A percentile compares a stretch with the other conserved stretches of the same genome.
These are phyloP conservation scores for Lasiodiplodia hormozganensis DNA, from an alignment of 2,329 filamentous ascomycete genomes.

Conservation along the genomic window DNA sequence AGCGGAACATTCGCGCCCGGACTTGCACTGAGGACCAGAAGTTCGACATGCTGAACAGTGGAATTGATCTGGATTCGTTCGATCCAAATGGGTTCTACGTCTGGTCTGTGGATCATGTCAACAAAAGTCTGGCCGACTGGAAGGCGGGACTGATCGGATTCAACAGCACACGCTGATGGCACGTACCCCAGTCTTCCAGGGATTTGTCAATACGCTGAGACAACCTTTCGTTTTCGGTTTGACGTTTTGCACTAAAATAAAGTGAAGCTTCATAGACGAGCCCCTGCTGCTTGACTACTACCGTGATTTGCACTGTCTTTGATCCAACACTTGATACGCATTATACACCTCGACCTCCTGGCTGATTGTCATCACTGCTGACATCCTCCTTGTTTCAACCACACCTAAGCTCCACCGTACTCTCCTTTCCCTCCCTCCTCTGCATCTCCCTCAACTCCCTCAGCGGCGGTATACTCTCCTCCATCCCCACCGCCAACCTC, in stretches of 20 bases:
- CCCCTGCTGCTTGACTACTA: too few relatives aligned
- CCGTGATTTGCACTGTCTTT: too few relatives aligned
- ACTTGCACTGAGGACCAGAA: not conserved
- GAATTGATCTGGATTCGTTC: not conserved
- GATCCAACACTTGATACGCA: too few relatives aligned
- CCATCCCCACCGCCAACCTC: conserved; percentile 43
- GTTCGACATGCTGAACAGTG: not conserved
- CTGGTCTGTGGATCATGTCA: conserved; percentile 14
- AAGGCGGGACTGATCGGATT: not conserved
- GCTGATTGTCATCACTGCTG: not conserved
- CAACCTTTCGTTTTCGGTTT: too few relatives aligned
- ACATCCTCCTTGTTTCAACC: not conserved
- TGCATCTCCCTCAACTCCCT: conserved; percentile 47
- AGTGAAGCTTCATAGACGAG: too few relatives aligned
- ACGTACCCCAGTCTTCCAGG: not conserved
- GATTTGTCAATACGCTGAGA: too few relatives aligned
- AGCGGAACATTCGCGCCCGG: not conserved
- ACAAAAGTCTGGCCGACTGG: not conserved
- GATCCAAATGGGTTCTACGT: not conserved
- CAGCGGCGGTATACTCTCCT: conserved; percentile 48
- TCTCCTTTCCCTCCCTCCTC: conserved; percentile 38
- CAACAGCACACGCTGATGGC: not conserved
- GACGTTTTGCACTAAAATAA: too few relatives aligned
- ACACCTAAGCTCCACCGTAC: conserved; percentile 39
- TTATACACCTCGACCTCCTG: too few relatives aligned